A percentile compares a stretch with the other conserved stretches of the same genome.
These are phyloP conservation scores for Citrus glauca DNA, from an alignment of 345 rosid species.

Conservation along the genomic window DNA sequence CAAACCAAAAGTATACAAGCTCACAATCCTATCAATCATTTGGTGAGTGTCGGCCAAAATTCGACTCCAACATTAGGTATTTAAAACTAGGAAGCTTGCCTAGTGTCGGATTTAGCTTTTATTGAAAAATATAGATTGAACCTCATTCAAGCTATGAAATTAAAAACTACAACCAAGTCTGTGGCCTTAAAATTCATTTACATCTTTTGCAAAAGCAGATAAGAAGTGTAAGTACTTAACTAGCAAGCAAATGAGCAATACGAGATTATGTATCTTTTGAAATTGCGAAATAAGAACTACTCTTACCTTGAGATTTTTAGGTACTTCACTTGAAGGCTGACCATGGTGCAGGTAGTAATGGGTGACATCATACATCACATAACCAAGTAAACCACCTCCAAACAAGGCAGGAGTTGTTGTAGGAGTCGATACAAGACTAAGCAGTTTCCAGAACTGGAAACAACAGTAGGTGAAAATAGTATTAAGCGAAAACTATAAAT, in stretches of 20 bases:
- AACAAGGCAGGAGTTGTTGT: conserved; percentile 76
- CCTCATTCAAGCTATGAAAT: neutral
- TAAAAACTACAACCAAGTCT: neutral
- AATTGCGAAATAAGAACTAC: neutral
- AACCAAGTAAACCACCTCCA: conserved; percentile 87
- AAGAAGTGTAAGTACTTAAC: neutral
- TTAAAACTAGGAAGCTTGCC: neutral
- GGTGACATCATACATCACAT: conserved; percentile 83
- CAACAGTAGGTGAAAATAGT: neutral
- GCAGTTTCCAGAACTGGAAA: conserved; percentile 71
- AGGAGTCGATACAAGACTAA: conserved; percentile 55
- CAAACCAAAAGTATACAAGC: neutral
- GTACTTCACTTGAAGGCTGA: conserved; percentile 55
- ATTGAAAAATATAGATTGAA: neutral
- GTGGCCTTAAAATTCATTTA: neutral
- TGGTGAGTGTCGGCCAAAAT: neutral
- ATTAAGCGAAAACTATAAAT: neutral
- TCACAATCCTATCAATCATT: neutral
- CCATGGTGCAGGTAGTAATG: conserved; percentile 97
- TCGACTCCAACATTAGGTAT: neutral
- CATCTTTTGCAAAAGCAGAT: neutral
- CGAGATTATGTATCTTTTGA: neutral
- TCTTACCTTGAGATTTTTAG: conserved; percentile 78
- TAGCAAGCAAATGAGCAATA: neutral
- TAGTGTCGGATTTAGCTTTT: neutral